Conservation (phyloP, 1,284 basidiomycete genomes). For the Phellopilus nigrolimitatus region DNA sequence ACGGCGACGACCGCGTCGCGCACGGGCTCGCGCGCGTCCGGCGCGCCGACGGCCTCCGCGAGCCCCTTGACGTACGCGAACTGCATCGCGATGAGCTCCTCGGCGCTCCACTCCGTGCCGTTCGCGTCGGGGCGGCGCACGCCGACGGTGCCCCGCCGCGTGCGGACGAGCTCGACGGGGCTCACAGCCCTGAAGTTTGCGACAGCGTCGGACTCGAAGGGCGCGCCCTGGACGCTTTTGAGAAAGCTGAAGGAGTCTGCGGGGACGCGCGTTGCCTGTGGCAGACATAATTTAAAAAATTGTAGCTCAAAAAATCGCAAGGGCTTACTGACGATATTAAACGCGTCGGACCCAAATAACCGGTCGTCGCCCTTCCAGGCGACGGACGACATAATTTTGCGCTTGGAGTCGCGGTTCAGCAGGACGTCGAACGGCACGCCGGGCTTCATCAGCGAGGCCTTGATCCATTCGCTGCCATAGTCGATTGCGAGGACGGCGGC, state of each 20-base stretch:
- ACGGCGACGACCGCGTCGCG: constrained; percentile 82
- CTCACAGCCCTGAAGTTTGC: constrained; percentile 67
- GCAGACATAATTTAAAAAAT: not conserved
- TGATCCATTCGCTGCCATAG: constrained; percentile 95
- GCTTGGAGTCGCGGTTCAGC: constrained; percentile 93
- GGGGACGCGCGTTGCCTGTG: constrained; percentile 86
- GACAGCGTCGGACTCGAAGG: constrained; percentile 56
- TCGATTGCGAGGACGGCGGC: constrained; percentile 81
- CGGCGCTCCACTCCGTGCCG: constrained; percentile 71
- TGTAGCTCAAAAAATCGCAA: constrained; percentile 5
- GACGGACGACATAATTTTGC: constrained; percentile 89
- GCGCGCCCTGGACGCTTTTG: constrained; percentile 83
- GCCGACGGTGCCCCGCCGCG: constrained; percentile 55
- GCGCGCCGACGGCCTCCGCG: constrained; percentile 68
- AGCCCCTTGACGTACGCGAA: constrained; percentile 86
- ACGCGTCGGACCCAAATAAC: constrained; percentile 85
- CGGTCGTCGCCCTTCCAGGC: constrained; percentile 87
- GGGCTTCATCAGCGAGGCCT: constrained; percentile 94
- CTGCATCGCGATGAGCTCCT: constrained; percentile 95
- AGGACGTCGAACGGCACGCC: constrained; percentile 96
- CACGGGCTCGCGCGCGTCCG: constrained; percentile 55
- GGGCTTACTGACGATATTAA: constrained; percentile 67
- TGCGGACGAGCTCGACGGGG: constrained; percentile 52
- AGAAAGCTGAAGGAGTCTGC: constrained; percentile 82
- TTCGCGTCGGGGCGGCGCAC: constrained; percentile 47